A percentile compares a stretch with the other conserved stretches of the same genome.
phyloP scores from a whole-genome alignment of 768 basidiomycete genomes.

The Russula dissimulans region DNA sequence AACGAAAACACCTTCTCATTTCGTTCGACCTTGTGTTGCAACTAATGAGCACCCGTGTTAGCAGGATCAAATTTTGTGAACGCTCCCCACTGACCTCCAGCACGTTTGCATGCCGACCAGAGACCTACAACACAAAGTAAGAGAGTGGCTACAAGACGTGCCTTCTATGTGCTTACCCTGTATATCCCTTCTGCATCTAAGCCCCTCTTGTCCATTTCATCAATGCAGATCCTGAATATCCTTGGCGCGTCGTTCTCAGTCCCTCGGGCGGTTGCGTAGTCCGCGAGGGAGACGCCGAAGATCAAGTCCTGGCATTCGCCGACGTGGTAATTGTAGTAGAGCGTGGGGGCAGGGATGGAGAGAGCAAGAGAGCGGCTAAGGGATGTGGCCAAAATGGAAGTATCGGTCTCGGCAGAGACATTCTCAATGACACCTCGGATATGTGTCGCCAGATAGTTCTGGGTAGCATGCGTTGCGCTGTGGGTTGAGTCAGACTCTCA shows the following conservation, averaged over 20 bases:
- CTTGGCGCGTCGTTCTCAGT: slow-evolving; percentile 68
- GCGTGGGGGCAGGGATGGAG: slow-evolving; percentile 58
- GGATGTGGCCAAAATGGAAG: slow-evolving; percentile 42
- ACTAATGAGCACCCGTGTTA: slow-evolving; percentile 31
- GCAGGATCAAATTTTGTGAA: neutral
- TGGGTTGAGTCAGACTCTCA: neutral
- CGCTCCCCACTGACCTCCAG: slow-evolving; percentile 49
- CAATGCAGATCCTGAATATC: slow-evolving; percentile 71
- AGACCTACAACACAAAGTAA: slow-evolving; percentile 41
- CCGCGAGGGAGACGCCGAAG: slow-evolving; percentile 80
- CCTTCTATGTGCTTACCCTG: slow-evolving; percentile 37
- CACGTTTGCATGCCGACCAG: slow-evolving; percentile 76
- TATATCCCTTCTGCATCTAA: slow-evolving; percentile 76
- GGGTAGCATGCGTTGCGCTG: slow-evolving; percentile 71
- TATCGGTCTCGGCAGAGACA: slow-evolving; percentile 66
- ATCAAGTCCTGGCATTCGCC: slow-evolving; percentile 84
- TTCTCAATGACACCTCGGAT: slow-evolving; percentile 50
- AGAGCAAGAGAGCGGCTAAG: slow-evolving; percentile 56
- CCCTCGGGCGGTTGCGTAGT: slow-evolving; percentile 78
- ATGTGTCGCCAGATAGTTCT: slow-evolving; percentile 63
- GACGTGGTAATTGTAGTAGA: slow-evolving; percentile 71
- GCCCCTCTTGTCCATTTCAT: slow-evolving; percentile 74
- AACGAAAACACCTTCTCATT: slow-evolving; percentile 73
- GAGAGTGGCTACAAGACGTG: neutral
- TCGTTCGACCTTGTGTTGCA: slow-evolving; percentile 80